Evolutionary conservation across 2,329 filamentous ascomycete species (phyloP), one percentile per base, ranked within the genome.

Genomic region (Epichloe baconii): DNA sequence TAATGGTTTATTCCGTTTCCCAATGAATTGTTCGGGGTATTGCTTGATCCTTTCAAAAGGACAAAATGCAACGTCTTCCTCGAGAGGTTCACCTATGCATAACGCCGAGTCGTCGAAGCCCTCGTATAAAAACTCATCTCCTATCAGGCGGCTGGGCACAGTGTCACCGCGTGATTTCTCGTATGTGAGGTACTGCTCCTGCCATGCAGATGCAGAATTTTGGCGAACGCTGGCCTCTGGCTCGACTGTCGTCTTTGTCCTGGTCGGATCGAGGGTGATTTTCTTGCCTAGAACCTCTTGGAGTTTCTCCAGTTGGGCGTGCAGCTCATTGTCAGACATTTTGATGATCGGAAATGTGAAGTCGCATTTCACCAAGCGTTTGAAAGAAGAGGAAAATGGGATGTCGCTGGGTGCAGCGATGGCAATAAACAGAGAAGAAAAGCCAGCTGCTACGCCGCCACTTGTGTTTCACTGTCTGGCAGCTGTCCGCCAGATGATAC

Each of bases 11-110:
- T 78, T 85, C 53, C 52, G 54, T 53, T 72, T 73, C 51, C 76
- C 74, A 43, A 83, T 76, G 61, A 77, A 86, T 50, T 67, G 71
- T 55, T 77, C 73, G 0, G 80, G 78, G 58, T 83, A 88, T 19
- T 70, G 72, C 26, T 68, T 64, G 23, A 87, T 66, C 0, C 79
- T 66, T 23, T 68, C 68, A 71, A 76, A 80, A 0, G 77, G 69
- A 40, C 71, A 71, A 55, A 82, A 77, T 1, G 50, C 47, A 15
- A 66, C 61, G 0, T 58, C 48, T 11, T 60, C 48, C 2, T 57
- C 54, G 4, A 61, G 48, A 2, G 56, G 48, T 21, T 67, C 55
- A 1, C 62, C 64, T 7, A 55, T 49, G 3, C 44, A 50, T 43
- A 66, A 64, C 2, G 37, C 38, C 6, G 56, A 55, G 43, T 47